Evolutionary conservation across 2,329 filamentous ascomycete genomes (phyloP), one percentile per base, ranked within the genome.

Genomic region (Penicillium nordicum): DNA sequence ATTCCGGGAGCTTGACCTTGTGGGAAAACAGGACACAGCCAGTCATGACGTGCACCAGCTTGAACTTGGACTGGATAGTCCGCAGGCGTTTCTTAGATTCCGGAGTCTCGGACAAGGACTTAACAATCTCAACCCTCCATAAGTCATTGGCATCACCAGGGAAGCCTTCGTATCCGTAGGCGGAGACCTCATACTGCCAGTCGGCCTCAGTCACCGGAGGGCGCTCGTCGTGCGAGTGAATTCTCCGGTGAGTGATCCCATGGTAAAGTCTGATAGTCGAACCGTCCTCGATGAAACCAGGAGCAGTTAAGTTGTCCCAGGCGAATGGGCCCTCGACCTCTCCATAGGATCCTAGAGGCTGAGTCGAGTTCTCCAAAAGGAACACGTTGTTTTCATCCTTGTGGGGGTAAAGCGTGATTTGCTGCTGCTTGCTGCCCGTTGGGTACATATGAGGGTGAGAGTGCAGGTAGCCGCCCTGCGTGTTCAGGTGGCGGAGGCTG

Each of bases 371-470:
- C 80, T 99, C 94, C 55, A 97, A 73, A 36, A 97, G 77, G 85
- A 90, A 99, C 55, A 96, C 67, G 73, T 99, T 99, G 83, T 99
- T 99, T 72, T 96, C 91, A 69, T 99, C 94, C 82, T 97, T 97
- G 83, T 99, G 94, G 8, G 94, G 94, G 69, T 99, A 99, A 3
- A 99, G 85, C 1, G 94, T 99, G 67, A 99, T 91, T 74, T 99
- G 94, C 75, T 99, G 94, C 78, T 99, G 95, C 81, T 97, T 95
- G 82, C 92, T 97, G 64, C 94, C 94, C 9, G 87, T 90, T 4
- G 94, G 94, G 73, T 97, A 99, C 94, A 99, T 99, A 72, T 97
- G 88, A 67, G 86, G 85, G 74, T 99, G 94, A 8, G 94, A 97
- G 78, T 99, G 94, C 51, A 99, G 84, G 74, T 99, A 99, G 53